These are phyloP conservation scores for Plectosphaerella cucumerina DNA, from an alignment of 2,329 filamentous ascomycete species.

Conservation along the genomic window DNA sequence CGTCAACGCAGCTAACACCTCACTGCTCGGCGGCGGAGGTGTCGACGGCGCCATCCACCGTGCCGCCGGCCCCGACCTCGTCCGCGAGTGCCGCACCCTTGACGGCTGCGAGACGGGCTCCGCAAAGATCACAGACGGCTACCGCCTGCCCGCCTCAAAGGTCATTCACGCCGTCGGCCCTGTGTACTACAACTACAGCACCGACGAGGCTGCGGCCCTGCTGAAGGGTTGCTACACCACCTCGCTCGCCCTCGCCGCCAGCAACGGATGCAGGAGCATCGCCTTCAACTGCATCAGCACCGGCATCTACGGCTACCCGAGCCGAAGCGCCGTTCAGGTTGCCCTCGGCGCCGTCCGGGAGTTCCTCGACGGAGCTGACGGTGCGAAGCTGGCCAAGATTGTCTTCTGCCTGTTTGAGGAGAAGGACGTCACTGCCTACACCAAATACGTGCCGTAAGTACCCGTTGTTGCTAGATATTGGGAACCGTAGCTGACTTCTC, in stretches of 20 bases:
- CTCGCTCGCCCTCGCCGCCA: slow-evolving; percentile 68
- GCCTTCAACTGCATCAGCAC: slow-evolving; percentile 86
- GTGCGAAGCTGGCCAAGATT: slow-evolving; percentile 60
- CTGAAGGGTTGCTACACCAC: slow-evolving; percentile 63
- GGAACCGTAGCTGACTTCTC: background rate
- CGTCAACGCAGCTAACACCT: slow-evolving; percentile 85
- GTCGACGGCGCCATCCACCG: slow-evolving; percentile 85
- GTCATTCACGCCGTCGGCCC: slow-evolving; percentile 93
- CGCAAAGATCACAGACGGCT: slow-evolving; percentile 78
- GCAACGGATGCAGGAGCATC: slow-evolving; percentile 62
- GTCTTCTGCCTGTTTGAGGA: slow-evolving; percentile 80
- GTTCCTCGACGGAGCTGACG: slow-evolving; percentile 46
- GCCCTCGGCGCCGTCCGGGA: slow-evolving; percentile 58
- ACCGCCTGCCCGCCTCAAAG: slow-evolving; percentile 68
- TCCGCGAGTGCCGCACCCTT: slow-evolving; percentile 67
- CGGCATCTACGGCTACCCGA: slow-evolving; percentile 86
- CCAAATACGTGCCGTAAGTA: slow-evolving; percentile 67
- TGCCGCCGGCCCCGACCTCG: slow-evolving; percentile 67
- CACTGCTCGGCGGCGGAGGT: slow-evolving; percentile 81
- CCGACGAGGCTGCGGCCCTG: slow-evolving; percentile 39
- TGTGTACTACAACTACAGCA: slow-evolving; percentile 51
- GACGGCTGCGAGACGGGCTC: slow-evolving; percentile 71
- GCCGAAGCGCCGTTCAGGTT: slow-evolving; percentile 63
- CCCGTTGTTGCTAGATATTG: background rate
- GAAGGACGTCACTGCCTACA: slow-evolving; percentile 75